Base-by-base conservation (phyloP, 2,329 filamentous ascomycete species). In the Neurospora sp. region DNA sequence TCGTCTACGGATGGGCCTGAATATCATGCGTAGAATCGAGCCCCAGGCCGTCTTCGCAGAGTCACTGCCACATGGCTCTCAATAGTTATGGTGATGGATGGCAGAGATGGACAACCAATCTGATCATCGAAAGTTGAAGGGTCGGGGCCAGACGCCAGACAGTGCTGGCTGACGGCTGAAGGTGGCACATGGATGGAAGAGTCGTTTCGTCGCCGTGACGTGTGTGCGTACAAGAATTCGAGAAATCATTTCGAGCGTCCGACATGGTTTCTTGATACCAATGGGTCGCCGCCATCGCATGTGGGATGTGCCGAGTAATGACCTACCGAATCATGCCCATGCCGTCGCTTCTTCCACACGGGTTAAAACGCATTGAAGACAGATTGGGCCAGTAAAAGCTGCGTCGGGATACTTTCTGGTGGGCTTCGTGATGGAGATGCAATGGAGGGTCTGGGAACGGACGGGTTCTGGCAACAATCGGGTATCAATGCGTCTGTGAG, bases 401-500 rank as follows among this genome's bases (percentile, higher is more conserved):
- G 69, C 67, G 62, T 68, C 67, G 70, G 69, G 68, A 69, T 37
- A 67, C 66, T 37, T 23, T 46, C 46, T 70, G 37, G 41, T 66
- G 33, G n/a, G 15, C 46, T 66, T 69, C 52, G 12, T 62, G 52
- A 62, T 36, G 52, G 52, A n/a, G 28, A 62, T 3, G 52, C 52
- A n/a, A 52, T 52, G 43, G 43, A n/a, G 66, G 68, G 69, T 71
- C 66, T 69, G 69, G 66, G 67, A 67, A 57, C 38, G 66, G 68
- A 43, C 43, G 43, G 66, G 66, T 67, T 72, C 71, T 70, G 71
- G 70, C 46, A 40, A 43, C 75, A 70, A 78, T 83, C 81, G 81
- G 82, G 82, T 81, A 82, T 77, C 80, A 79, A 83, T 81, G 81
- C 82, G 77, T 80, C 73, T 74, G 74, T 73, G 10, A n/a, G 33